Percentiles rank a stretch among this genome's conserved stretches.
These are phyloP conservation scores for Pichia heedii DNA, from an alignment of 805 yeast species.

Conservation along the genomic window DNA sequence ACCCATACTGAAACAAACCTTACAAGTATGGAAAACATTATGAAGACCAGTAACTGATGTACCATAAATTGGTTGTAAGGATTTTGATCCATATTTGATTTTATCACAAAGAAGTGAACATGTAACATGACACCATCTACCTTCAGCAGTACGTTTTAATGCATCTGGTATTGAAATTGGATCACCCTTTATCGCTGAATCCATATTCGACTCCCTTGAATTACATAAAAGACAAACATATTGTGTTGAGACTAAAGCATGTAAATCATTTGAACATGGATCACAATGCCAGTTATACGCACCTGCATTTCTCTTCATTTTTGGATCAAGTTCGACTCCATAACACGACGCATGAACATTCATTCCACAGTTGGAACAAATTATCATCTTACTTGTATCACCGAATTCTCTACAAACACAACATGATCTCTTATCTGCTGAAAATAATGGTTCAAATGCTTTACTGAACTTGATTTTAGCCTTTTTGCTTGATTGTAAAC, in stretches of 20 bases:
- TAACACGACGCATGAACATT: constrained; percentile 64
- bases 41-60: constrained; percentile 24
- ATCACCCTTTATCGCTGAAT: constrained; percentile 34
- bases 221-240: constrained; percentile 63
- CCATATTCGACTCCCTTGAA: constrained; percentile 41
- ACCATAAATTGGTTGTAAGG: constrained; percentile 42
- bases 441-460: constrained; percentile 15
- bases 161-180: constrained; percentile 46
- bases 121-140: constrained; percentile 69
- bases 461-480: constrained; percentile 5
- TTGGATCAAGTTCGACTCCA: constrained; percentile 33
- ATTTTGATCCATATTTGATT: constrained; percentile 33
- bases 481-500: constrained; percentile 12
- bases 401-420: constrained; percentile 43
- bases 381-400: constrained; percentile 32
- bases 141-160: constrained; percentile 55
- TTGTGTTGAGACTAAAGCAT: constrained; percentile 47
- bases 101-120: constrained; percentile 55
- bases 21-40: constrained; percentile 31
- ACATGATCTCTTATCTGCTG: constrained; percentile 34
- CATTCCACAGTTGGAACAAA: constrained; percentile 60
- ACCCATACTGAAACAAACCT: constrained; percentile 35
- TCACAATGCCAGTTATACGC: constrained; percentile 68
- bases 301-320: constrained; percentile 7
- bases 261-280: constrained; percentile 60